Evolutionary conservation across 352 stramenopile genomes (phyloP), one percentile per base, ranked within the genome.

Genomic region (Pythium coloratum): DNA sequence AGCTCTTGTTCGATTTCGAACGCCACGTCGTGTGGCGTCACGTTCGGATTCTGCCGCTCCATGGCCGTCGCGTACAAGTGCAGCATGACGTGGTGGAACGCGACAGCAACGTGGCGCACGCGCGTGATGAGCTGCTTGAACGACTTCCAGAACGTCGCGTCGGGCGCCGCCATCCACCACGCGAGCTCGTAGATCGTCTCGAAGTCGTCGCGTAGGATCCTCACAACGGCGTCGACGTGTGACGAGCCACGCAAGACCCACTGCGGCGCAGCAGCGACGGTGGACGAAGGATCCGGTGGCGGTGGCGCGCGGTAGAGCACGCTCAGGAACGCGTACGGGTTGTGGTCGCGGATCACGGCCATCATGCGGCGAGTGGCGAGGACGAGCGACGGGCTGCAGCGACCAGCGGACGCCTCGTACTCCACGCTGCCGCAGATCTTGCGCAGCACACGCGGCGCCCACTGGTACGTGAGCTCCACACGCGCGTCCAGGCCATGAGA

Each of bases 41-140:
- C 33, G 24, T 33, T 32, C 38, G 56, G 30, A 24, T 69, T 57
- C 10, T 66, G 38, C 6, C 68, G 68, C 40, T 56, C 20, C 68
- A 75, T 75, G 34, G 68, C 62, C 2, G 53, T 57, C 7, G 62
- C 68, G 47, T 75, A 75, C 42, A 75, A 60, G 12, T 65, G 50
- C 24, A 75, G 58, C 42, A 75, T 65, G 32, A 75, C 63, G 63
- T 54, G 53, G 47, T 75, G 68, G 54, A 75, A 70, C 20, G 40
- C 51, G 30, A 69, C 20, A 1, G 60, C 62, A 5, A 66, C 16
- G 13, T 54, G 67, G 1, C 61, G 67, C 32, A 66, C 56, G 55
- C 64, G 59, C 13, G 30, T 13, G 36, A 66, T 58, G 7, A 73
- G 24, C 36, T 50, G 60, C 28, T 20, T 44, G 54, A 73, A 69